Evolutionary conservation across 805 yeast species (phyloP), one percentile per base, ranked within the genome.

Genomic region (Lipomyces yamanashiensis): DNA sequence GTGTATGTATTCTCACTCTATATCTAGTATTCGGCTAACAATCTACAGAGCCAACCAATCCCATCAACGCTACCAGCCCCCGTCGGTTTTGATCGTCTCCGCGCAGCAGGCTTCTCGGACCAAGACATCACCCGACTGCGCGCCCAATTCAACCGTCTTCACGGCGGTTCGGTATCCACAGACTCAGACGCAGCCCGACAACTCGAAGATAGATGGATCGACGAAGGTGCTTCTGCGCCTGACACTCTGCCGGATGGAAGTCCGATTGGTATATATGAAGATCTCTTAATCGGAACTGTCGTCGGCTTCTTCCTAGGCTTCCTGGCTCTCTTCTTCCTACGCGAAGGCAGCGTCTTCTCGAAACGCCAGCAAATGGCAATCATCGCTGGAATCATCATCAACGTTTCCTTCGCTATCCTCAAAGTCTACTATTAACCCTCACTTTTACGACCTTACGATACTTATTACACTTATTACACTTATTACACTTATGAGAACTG

Each of bases 31-130:
- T 28, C 5, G 28, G 12, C 39, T 55, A 23, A 19, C 34, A n/a
- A 28, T 6, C n/a, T 66, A n/a, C 77, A 77, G 57, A 71, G 72
- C 59, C 83, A 81, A 9, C 88, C 85, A 19, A 79, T 77, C 39
- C 77, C 77, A 54, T 75, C 83, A 1, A 85, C 89, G 0, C 73
- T 81, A 0, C 90, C 90, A 0, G 92, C 90, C 13, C 86, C 87
- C 2, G 83, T 87, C 15, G 97, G 98, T 1, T 90, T 92, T 74
- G 97, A 92, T 74, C 77, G 97, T 48, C 78, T 92, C 58, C 80
- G 92, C 17, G 84, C 86, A 39, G 92, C 92, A 50, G 98, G 98
- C 8, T 90, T 92, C 72, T 82, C 89, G 4, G 89, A 85, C 39
- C 88, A 85, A 63, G 98, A 92, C 70, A 84, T 92, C 34, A 79